Base-by-base conservation (phyloP, 1,284 basidiomycete species). In the Pseudozyma thailandica region DNA sequence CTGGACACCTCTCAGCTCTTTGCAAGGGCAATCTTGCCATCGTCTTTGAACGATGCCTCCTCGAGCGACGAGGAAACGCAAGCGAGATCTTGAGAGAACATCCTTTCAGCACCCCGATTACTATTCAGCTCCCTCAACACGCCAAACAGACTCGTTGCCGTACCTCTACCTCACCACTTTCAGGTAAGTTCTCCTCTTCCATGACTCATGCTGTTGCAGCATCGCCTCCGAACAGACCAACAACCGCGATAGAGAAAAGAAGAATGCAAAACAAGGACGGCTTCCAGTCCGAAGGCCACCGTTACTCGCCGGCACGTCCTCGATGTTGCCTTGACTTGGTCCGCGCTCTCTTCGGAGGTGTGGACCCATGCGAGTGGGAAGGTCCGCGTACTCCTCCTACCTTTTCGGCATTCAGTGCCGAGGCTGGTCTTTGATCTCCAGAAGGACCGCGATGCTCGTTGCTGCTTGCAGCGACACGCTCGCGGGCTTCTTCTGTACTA, bases 351-450 rank as follows among this genome's bases (percentile, higher is more conserved):
- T 35, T 35, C 33, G 5, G 33, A 55, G 56, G 63, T n/a, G n/a
- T 30, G 43, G 49, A 45, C 55, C 54, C 70, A 71, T 64, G 77
- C 78, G 78, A 79, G 78, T 79, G 78, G 78, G 78, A 79, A 79
- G 78, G 78, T 79, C 78, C 78, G 78, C 78, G 76, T 75, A 76
- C 77, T 75, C 77, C 77, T 79, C 74, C 69, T 68, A 51, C 62
- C 69, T 72, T 70, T 72, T 63, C 56, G 45, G 46, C 55, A 15
- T 31, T 7, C 15, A 23, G 15, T 43, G 59, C 50, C 49, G 61
- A 64, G 52, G 56, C 42, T 53, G 68, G 45, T 71, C 50, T 45
- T 28, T 48, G 68, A 61, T 71, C 61, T 64, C 61, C 33, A 50
- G 50, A 56, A 56, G 50, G 56, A 60, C 60, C 50, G 56, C 27